Percentiles rank a stretch among this genome's conserved stretches.
These are phyloP conservation scores for Acanthamoeba royreba DNA, from an alignment of 208 protist genomes.

Conservation along the genomic window DNA sequence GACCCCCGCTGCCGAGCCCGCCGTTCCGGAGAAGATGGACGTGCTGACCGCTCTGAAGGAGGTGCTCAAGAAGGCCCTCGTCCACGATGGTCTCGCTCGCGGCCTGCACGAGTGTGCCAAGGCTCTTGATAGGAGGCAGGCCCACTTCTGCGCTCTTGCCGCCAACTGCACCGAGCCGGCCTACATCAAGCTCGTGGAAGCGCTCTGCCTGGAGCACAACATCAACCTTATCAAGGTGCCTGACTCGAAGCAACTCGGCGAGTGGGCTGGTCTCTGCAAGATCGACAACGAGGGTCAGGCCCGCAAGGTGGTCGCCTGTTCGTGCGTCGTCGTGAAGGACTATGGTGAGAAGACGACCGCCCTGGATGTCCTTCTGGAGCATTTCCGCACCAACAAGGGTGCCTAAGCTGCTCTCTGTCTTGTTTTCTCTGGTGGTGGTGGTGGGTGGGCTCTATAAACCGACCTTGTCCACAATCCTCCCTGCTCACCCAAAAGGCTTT, in stretches of 20 bases:
- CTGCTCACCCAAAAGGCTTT: too few species aligned
- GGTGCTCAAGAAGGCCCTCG: constrained; percentile 84
- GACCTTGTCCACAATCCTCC: too few species aligned
- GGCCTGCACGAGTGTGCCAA: constrained; percentile 83
- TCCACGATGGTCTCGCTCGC: constrained; percentile 78
- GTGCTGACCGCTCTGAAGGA: constrained; percentile 72
- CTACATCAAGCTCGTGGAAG: constrained; percentile 84
- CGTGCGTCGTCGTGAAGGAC: constrained; percentile 76
- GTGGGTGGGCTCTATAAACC: too few species aligned
- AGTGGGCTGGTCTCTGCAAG: constrained; percentile 88
- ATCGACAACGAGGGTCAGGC: constrained; percentile 83
- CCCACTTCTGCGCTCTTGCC: constrained; percentile 83
- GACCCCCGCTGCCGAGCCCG: not conserved
- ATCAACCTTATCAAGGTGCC: constrained; percentile 81
- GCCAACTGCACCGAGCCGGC: constrained; percentile 76
- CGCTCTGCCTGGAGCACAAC: constrained; percentile 81
- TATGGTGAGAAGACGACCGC: constrained; percentile 79
- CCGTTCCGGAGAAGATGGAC: constrained; percentile 42
- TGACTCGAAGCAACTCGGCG: constrained; percentile 82
- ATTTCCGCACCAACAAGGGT: constrained; percentile 67
- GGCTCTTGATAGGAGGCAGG: constrained; percentile 76
- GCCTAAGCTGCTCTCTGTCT: not conserved
- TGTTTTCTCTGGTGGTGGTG: too few species aligned
- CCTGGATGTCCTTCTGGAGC: constrained; percentile 73
- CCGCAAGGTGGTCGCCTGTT: constrained; percentile 84